Evolutionary conservation across 768 basidiomycete species (phyloP), one percentile per base, ranked within the genome.

Genomic region (Serendipita indica): DNA sequence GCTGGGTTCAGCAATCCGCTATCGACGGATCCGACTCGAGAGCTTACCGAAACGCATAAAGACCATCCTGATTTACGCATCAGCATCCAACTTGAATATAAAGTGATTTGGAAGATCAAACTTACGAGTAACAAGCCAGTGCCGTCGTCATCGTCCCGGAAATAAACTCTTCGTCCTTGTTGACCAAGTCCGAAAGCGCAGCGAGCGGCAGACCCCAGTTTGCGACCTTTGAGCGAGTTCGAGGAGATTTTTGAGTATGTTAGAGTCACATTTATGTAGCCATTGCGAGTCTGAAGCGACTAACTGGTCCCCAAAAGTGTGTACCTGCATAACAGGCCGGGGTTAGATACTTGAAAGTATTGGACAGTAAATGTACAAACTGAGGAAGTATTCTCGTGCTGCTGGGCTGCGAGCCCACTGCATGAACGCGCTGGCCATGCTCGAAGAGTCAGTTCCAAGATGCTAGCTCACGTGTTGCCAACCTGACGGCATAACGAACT

Each of bases 121-220:
- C n/a, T 39, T 32, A 97, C 93, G 94, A 98, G 72, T 99, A 99
- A 60, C 75, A 77, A 6, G 82, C 79, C 39, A 99, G 78, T 22
- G 94, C 88, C 43, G 88, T 81, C 1, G 91, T 93, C 94, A 99
- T 99, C 33, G 91, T 80, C 14, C 93, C 94, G 54, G 93, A 97
- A 64, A 99, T 99, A 68, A 90, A 78, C 65, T 96, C 89, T 70
- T 96, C 91, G 79, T 97, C 91, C 68, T 92, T 96, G 30, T 63
- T 73, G 16, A 64, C 76, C 67, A 98, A 73, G 73, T 99, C 94
- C 3, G 91, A 67, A 41, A 99, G 74, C 39, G 94, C 94, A 66
- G 94, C 94, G 35, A 98, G 72, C 60, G 94, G 94, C 16, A 99
- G 79, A 66, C 94, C 94, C 89, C 94, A 99, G 75, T 99, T 99